Evolutionary conservation across 164 flowering plant genomes (phyloP).

Genomic region (Aristolochia fimbriata): DNA sequence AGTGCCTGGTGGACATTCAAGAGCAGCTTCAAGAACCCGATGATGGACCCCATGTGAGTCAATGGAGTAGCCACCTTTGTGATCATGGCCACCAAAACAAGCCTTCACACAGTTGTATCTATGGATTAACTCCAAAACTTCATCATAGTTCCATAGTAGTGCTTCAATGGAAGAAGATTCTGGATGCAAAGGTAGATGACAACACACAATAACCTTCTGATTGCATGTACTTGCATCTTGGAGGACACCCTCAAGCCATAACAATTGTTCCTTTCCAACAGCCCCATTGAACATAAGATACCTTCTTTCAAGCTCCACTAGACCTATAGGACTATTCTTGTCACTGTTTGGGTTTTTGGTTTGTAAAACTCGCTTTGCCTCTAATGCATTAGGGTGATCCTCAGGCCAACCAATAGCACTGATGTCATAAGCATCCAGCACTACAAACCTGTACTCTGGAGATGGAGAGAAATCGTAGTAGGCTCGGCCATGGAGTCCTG

Average conservation of each 20-base stretch:
- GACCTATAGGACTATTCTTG: constrained; percentile 67
- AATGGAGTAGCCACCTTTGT: constrained; percentile 66
- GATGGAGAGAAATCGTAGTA: constrained; percentile 78
- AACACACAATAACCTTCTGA: constrained; percentile 78
- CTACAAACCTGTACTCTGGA: constrained; percentile 67
- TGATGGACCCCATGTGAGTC: constrained; percentile 86
- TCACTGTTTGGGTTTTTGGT: constrained; percentile 75
- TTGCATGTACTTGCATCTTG: constrained; percentile 42
- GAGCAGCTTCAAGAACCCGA: constrained; percentile 80
- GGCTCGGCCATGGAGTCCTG: constrained; percentile 35
- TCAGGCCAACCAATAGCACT: constrained; percentile 90
- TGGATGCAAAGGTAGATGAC: constrained; percentile 79
- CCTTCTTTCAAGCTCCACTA: constrained; percentile 62
- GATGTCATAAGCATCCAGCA: constrained; percentile 89
- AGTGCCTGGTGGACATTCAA: constrained; percentile 86
- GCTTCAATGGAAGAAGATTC: constrained; percentile 50
- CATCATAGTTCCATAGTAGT: constrained; percentile 82
- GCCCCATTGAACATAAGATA: constrained; percentile 87
- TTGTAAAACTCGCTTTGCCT: constrained; percentile 45
- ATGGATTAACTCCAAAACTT: constrained; percentile 78
- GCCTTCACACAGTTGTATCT: constrained; percentile 67
- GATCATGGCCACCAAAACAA: constrained; percentile 87
- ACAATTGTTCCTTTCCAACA: constrained; percentile 65
- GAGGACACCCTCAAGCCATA: constrained; percentile 62
- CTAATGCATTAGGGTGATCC: constrained; percentile 54